A percentile compares a stretch with the other conserved stretches of the same genome.
Conservation (phyloP, 768 basidiomycete species). For the Antrodiella citrinella region DNA sequence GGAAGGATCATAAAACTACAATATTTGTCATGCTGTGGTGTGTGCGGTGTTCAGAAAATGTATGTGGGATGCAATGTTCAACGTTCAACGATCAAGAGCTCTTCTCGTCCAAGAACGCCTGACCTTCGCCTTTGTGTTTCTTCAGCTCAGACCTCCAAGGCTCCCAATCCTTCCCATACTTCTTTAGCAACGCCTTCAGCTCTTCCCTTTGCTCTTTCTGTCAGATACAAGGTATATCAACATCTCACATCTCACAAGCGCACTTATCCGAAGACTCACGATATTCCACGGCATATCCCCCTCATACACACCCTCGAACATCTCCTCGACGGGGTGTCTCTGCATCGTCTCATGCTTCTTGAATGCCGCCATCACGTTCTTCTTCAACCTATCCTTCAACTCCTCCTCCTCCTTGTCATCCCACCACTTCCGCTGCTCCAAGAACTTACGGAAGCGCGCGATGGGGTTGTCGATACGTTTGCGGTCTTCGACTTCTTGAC, state of each 20-base stretch:
- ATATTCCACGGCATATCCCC: slow-evolving; percentile 81
- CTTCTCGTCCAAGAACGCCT: slow-evolving; percentile 34
- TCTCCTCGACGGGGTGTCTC: slow-evolving; percentile 62
- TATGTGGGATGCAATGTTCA: neutral
- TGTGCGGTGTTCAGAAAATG: neutral
- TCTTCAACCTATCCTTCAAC: slow-evolving; percentile 58
- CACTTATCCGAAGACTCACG: slow-evolving; percentile 39
- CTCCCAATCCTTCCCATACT: slow-evolving; percentile 83
- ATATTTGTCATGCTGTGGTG: no score
- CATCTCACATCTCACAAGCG: slow-evolving; percentile 2
- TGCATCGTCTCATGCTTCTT: slow-evolving; percentile 65
- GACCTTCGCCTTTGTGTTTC: slow-evolving; percentile 67
- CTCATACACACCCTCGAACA: slow-evolving; percentile 85
- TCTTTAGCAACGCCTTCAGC: slow-evolving; percentile 60
- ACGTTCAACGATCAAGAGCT: neutral
- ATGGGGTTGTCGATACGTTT: slow-evolving; percentile 90
- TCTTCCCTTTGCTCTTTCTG: slow-evolving; percentile 84
- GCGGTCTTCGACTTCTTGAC: slow-evolving; percentile 86
- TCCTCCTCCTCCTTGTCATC: slow-evolving; percentile 62
- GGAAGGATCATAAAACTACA: no score
- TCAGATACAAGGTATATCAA: slow-evolving; percentile 2
- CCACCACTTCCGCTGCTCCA: slow-evolving; percentile 87
- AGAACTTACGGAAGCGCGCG: slow-evolving; percentile 72
- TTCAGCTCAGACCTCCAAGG: slow-evolving; percentile 77
- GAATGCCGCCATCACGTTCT: slow-evolving; percentile 72